Percentiles rank a stretch among this genome's conserved stretches.
These are phyloP conservation scores for Erodium moschatum DNA, from an alignment of 441 rosid species.

Conservation along the genomic window DNA sequence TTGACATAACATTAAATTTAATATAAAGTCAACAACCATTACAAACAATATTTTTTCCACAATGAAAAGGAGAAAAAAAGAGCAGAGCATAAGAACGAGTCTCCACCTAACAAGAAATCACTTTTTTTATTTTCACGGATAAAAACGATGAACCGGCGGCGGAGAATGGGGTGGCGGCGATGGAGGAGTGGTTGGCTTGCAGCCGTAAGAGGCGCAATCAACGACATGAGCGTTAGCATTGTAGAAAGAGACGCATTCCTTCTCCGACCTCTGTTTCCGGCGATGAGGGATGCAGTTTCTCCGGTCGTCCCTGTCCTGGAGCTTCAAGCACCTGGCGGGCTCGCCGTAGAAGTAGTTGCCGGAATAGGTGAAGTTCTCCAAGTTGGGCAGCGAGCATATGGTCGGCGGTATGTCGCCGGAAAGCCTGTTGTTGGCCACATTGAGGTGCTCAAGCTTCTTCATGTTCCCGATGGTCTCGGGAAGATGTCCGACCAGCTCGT, in stretches of 20 bases:
- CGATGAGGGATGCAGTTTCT: constrained; percentile 50
- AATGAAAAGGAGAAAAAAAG: too few relatives aligned
- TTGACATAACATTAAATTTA: not conserved
- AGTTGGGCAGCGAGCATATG: constrained; percentile 48
- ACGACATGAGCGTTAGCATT: constrained; percentile 29
- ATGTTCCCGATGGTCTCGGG: constrained; percentile 55
- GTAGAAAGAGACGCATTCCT: constrained; percentile 50
- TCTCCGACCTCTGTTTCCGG: constrained; percentile 48
- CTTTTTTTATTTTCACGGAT: not conserved
- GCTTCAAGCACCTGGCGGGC: constrained; percentile 47
- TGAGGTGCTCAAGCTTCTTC: constrained; percentile 66
- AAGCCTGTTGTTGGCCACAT: constrained; percentile 50
- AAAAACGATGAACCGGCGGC: not conserved
- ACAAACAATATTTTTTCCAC: not conserved
- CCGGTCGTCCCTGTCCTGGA: constrained; percentile 43
- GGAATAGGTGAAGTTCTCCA: constrained; percentile 73
- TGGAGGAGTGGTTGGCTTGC: constrained; percentile 24
- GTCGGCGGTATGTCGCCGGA: constrained; percentile 57
- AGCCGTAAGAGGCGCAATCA: constrained; percentile 41
- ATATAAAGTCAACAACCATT: not conserved
- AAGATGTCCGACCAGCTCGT: constrained; percentile 54
- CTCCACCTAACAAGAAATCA: not conserved
- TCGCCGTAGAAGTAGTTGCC: constrained; percentile 52
- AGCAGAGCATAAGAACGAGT: too few relatives aligned
- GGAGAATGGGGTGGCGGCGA: not conserved